Evolutionary conservation across 1,284 basidiomycete genomes (phyloP), one percentile per base, ranked within the genome.

Genomic region (Coniferiporia sulphurascens): DNA sequence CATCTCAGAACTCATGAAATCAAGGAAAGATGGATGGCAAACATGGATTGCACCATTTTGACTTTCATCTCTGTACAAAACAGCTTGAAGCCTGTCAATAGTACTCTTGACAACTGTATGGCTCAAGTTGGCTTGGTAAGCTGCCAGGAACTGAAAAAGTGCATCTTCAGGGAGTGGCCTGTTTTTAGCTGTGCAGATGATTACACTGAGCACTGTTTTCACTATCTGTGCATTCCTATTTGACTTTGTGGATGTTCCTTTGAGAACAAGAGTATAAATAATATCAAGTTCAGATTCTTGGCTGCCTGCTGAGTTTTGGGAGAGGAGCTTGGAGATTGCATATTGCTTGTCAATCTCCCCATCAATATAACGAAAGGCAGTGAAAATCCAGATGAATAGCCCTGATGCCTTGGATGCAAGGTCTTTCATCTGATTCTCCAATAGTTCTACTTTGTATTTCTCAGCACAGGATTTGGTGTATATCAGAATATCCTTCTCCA

Each of bases 21-120:
- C 56, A 32, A 52, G 41, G 48, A 58, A 58, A 3, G 56, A 51
- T 9, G 50, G 48, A 44, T 58, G 56, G 34, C 34, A 52, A 6
- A 52, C 56, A 10, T 35, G 44, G 15, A 58, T 52, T 3, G 50
- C n/a, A 51, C 21, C 35, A 41, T 52, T 57, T 5, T 50, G 12
- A 19, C 4, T 22, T 8, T 4, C 8, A 45, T 53, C 35, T 21
- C 15, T 32, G 17, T 53, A 53, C 17, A 58, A 17, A 17, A 58
- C 56, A 17, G 56, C 13, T 32, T 38, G 15, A 15, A 58, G 48
- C 10, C 38, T 21, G 21, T 38, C 7, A 4, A 58, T 19, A 4
- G 49, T 35, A 13, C 2, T 22, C 17, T 44, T 38, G 12, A 58
- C 15, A 19, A 21, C 17, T n/a, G 5, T 27, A 2, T 27, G 27